Base-by-base conservation (phyloP, 2,329 filamentous ascomycete species). In the Arthroderma sp. region DNA sequence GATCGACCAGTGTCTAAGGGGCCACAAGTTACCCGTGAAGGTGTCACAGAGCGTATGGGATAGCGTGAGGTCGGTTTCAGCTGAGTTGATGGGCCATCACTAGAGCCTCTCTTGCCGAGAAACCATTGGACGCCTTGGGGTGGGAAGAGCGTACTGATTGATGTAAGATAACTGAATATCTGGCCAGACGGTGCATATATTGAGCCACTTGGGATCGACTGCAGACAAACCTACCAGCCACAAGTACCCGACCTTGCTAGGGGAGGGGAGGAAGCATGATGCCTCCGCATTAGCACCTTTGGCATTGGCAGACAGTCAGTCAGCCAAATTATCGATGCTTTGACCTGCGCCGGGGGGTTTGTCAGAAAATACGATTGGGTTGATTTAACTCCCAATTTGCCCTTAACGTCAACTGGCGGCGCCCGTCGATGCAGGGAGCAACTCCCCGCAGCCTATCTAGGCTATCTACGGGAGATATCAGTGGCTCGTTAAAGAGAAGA, bases 31-130 rank as follows among this genome's bases (percentile, higher is more conserved):
- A 39, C 76, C 76, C 1, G 63, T 65, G 8, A 71, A 69, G 55
- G 73, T 78, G 4, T 72, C 73, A 8, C 68, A 74, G 28, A 77
- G 73, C 60, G 71, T 78, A 9, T 78, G 76, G 76, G 68, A 68
- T 37, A 77, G 74, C 57, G 74, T 76, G 13, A 28, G 33, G 33
- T 19, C 33, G 31, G 51, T 37, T 38, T 54, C 51, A 39, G 51
- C 17, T 15, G 17, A 21, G 13, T 17, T 13, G 3, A 38, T 15
- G 23, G 25, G 33, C 33, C 44, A 33, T 51, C 5, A 33, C 23
- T 31, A 33, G 44, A 51, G 44, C 23, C 44, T 31, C 43, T 35
- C 15, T n/a, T 38, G n/a, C 39, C 19, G 44, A 4, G 23, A 23
- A 23, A 15, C 13, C 23, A 25, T 47, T 47, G 41, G 41, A 19